These are phyloP conservation scores for Backusella parvicylindrica DNA, from an alignment of 192 early-diverging fungal species.

Conservation along the genomic window DNA sequence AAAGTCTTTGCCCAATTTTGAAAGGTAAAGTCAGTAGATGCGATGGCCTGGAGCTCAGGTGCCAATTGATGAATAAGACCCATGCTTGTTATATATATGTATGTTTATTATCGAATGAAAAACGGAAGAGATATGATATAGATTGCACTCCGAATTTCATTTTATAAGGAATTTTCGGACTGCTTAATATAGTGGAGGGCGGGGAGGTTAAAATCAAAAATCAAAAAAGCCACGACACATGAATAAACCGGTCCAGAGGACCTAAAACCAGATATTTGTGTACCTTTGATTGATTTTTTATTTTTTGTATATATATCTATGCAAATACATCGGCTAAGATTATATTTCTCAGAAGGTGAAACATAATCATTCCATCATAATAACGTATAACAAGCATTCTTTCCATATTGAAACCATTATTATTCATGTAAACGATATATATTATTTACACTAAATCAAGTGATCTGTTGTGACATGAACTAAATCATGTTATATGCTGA, in stretches of 20 bases:
- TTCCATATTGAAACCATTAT: background rate
- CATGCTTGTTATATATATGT: background rate
- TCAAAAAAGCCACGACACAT: background rate
- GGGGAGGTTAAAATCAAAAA: background rate
- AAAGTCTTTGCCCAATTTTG: conserved; percentile 73
- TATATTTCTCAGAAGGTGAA: background rate
- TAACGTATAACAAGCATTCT: too few species aligned
- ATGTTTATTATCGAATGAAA: background rate
- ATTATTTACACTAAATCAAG: background rate
- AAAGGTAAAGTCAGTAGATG: conserved; percentile 33
- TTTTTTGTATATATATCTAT: background rate
- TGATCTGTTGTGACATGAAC: background rate
- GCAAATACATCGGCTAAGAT: background rate
- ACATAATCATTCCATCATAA: background rate
- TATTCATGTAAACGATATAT: background rate
- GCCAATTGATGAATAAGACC: conserved; percentile 7
- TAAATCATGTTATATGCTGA: background rate
- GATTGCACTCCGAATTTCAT: background rate
- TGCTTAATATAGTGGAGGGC: background rate
- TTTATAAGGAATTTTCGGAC: background rate
- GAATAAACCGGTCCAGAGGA: background rate
- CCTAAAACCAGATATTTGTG: background rate
- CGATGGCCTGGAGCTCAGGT: conserved; percentile 20
- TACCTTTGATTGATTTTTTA: too few species aligned
- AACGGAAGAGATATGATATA: background rate